phyloP scores from a whole-genome alignment of 495 filamentous ascomycete species.

The Viridothelium virens region DNA sequence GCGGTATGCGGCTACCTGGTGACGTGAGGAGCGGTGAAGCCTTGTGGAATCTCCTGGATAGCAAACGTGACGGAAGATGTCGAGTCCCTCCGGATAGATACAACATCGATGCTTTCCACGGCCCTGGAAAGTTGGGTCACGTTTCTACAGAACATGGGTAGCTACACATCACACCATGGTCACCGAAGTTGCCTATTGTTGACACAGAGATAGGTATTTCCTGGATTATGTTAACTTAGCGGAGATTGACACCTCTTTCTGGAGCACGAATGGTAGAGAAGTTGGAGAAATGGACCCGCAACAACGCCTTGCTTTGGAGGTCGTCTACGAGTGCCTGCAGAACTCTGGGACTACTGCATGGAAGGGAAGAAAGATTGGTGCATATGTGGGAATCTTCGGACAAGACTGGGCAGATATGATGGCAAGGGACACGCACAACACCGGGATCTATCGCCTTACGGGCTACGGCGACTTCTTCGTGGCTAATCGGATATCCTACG shows the following conservation, averaged over 20 bases:
- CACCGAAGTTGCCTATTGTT: background rate
- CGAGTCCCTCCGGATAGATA: slow-evolving; percentile 5
- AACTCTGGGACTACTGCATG: slow-evolving; percentile 1
- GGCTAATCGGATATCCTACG: slow-evolving; percentile 21
- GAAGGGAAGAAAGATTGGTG: slow-evolving; percentile 9
- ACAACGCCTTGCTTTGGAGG: slow-evolving; percentile 3
- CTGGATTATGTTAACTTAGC: slow-evolving; percentile 12
- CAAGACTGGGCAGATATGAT: slow-evolving; percentile 14
- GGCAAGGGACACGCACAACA: slow-evolving; percentile 13
- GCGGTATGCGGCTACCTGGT: slow-evolving; percentile 8
- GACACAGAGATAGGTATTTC: background rate
- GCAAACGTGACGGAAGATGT: slow-evolving; percentile 7
- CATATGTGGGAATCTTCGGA: slow-evolving; percentile 13
- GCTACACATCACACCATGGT: background rate
- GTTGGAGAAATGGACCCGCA: background rate
- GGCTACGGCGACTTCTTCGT: slow-evolving; percentile 16
- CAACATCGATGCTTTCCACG: slow-evolving; percentile 10
- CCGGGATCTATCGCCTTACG: slow-evolving; percentile 2
- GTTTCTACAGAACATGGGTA: slow-evolving; percentile 7
- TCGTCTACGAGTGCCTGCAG: slow-evolving; percentile 5
- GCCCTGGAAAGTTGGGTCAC: slow-evolving; percentile 1
- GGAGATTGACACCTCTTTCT: slow-evolving; percentile 20
- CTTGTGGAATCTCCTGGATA: background rate
- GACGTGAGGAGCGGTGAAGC: background rate
- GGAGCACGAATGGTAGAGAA: slow-evolving; percentile 21